Evolutionary conservation across 257 asterid species (phyloP), one percentile per base, ranked within the genome.

Genomic region (Solanum appendiculatum): DNA sequence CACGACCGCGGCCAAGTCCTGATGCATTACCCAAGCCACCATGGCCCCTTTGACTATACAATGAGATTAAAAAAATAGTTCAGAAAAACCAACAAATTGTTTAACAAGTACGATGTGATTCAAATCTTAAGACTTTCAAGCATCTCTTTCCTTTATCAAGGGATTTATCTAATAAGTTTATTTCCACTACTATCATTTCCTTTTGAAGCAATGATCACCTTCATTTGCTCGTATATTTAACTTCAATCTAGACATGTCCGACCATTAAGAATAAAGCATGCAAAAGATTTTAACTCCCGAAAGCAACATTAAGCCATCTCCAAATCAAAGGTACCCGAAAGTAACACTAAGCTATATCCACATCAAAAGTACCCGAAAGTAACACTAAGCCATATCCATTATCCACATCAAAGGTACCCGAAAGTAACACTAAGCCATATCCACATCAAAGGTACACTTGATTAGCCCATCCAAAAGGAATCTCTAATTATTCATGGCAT

Each of bases 31-130:
- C 44, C 13, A 82, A 51, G 51, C 91, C 92, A 77, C 95, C 93
- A 34, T 92, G 89, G 56, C 92, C 91, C 88, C 92, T 91, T 86
- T 72, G 89, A 18, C 95, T 92, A 51, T 86, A 60, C 33, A 64
- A 42, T 64, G 16, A 72, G 37, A 46, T 18, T 37, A 25, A 54
- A 23, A 37, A n/a, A 46, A 3, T 18, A 42, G 7, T 21, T 56
- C 4, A 68, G 80, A 9, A 77, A n/a, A 3, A n/a, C 36, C 36
- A 77, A 39, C 83, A n/a, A 40, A 7, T 73, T 60, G 77, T 37
- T 60, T 27, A 23, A 36, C 20, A 34, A 60, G n/a, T 16, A 44
- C 33, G 8, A 15, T 37, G 13, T 37, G 7, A 10, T 23, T 9
- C 68, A 1, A 2, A 23, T 58, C 29, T 1, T 21, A 58, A n/a